A percentile compares a stretch with the other conserved stretches of the same genome.
These are phyloP conservation scores for Earliella scabrosa DNA, from an alignment of 1,284 basidiomycete species.

Conservation along the genomic window DNA sequence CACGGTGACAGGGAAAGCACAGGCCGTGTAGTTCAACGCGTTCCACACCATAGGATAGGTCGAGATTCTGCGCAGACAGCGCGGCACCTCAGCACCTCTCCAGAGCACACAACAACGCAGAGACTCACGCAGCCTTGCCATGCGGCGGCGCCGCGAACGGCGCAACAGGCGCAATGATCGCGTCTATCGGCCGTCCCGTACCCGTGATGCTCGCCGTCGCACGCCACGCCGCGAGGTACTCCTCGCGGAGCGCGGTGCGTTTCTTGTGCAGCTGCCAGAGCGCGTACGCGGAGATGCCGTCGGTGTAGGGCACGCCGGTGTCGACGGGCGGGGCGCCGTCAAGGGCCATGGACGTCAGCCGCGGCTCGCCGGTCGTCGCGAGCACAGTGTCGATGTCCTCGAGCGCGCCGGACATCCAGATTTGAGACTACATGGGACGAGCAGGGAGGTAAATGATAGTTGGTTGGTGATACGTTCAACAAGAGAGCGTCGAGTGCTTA, in stretches of 20 bases:
- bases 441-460: too few relatives aligned
- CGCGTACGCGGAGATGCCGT: constrained; percentile 44
- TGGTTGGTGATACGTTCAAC: too few relatives aligned
- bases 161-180: constrained; percentile 60
- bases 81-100: not conserved
- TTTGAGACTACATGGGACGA: constrained; percentile 3
- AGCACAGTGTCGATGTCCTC: constrained; percentile 48
- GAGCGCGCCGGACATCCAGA: constrained; percentile 27
- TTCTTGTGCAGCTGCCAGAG: constrained; percentile 61
- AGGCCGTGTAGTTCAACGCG: constrained; percentile 68
- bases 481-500: too few relatives aligned
- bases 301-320: constrained; percentile 22
- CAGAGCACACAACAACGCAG: not conserved
- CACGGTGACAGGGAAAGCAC: constrained; percentile 69
- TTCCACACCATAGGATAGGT: constrained; percentile 64
- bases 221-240: constrained; percentile 62
- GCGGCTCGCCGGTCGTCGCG: constrained; percentile 25
- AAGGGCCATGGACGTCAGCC: constrained; percentile 43
- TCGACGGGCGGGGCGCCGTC: constrained; percentile 27
- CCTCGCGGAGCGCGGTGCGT: constrained; percentile 48
- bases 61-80: constrained; percentile 16
- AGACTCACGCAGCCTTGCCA: constrained; percentile 49
- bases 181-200: constrained; percentile 68
- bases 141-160: constrained; percentile 57
- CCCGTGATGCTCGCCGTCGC: constrained; percentile 49